Conservation (phyloP, 1,139 yeast species). For the Pichia cactophila region DNA sequence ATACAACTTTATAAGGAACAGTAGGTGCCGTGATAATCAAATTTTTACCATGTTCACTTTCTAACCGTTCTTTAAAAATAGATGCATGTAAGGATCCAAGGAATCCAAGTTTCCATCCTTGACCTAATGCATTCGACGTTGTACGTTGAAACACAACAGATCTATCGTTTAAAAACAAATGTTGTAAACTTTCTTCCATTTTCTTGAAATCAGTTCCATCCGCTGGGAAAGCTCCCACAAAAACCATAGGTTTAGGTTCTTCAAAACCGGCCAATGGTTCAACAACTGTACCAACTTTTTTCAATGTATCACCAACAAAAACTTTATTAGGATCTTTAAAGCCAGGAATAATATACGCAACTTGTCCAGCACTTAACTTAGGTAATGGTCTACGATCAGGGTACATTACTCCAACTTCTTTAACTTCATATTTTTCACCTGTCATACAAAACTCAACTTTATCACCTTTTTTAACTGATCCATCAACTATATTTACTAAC, state of each 20-base stretch:
- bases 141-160: slow-evolving; percentile 86
- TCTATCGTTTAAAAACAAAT: slow-evolving; percentile 82
- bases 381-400: slow-evolving; percentile 72
- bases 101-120: slow-evolving; percentile 96
- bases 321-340: slow-evolving; percentile 87
- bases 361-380: slow-evolving; percentile 76
- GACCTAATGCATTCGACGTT: slow-evolving; percentile 89
- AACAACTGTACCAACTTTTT: slow-evolving; percentile 58
- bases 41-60: slow-evolving; percentile 89
- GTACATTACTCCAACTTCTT: slow-evolving; percentile 92
- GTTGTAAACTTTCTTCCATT: slow-evolving; percentile 84
- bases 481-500: slow-evolving; percentile 80
- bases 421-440: slow-evolving; percentile 67
- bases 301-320: slow-evolving; percentile 84
- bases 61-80: slow-evolving; percentile 84
- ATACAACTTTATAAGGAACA: slow-evolving; percentile 77
- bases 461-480: slow-evolving; percentile 64
- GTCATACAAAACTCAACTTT: slow-evolving; percentile 75
- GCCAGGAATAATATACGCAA: slow-evolving; percentile 88
- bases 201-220: slow-evolving; percentile 87
- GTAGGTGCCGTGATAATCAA: slow-evolving; percentile 93
- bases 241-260: slow-evolving; percentile 96
- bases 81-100: slow-evolving; percentile 92
- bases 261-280: slow-evolving; percentile 91
- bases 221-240: slow-evolving; percentile 96